phyloP scores from a whole-genome alignment of 2,329 filamentous ascomycete genomes.

The Dactylellina cionopaga region DNA sequence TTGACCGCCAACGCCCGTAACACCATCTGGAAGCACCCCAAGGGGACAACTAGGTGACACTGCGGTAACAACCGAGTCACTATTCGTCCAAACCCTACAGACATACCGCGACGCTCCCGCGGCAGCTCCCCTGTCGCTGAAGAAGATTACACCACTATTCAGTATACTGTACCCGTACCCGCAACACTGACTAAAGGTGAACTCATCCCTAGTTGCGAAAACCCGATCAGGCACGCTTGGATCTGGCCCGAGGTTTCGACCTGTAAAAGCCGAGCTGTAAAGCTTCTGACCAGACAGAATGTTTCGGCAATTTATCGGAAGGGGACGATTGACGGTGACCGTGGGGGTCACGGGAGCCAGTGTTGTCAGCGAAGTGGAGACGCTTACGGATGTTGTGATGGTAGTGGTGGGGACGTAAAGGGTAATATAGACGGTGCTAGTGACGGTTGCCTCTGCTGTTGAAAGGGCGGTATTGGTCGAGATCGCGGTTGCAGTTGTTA shows the following conservation, averaged over 20 bases:
- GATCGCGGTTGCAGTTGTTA: not conserved
- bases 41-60: not conserved
- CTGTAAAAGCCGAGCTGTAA: not conserved
- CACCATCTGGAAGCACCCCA: not conserved
- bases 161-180: not conserved
- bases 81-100: not conserved
- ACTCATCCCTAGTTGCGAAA: not conserved
- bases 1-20: not conserved
- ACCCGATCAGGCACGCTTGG: not conserved
- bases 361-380: not conserved
- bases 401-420: conserved; percentile 21
- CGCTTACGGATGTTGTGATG: not conserved
- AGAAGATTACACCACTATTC: not conserved
- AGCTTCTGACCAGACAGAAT: conserved; percentile 12
- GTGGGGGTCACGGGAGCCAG: not conserved
- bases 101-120: not conserved
- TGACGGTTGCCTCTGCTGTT: conserved; percentile 1
- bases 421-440: not conserved
- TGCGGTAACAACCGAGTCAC: not conserved
- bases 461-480: conserved; percentile 2
- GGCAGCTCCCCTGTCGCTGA: not conserved
- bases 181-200: conserved; percentile 8
- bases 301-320: not conserved
- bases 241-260: not conserved
- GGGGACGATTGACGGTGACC: not conserved